These are phyloP conservation scores for Epichloe sp. DNA, from an alignment of 2,329 filamentous ascomycete genomes.

Conservation along the genomic window DNA sequence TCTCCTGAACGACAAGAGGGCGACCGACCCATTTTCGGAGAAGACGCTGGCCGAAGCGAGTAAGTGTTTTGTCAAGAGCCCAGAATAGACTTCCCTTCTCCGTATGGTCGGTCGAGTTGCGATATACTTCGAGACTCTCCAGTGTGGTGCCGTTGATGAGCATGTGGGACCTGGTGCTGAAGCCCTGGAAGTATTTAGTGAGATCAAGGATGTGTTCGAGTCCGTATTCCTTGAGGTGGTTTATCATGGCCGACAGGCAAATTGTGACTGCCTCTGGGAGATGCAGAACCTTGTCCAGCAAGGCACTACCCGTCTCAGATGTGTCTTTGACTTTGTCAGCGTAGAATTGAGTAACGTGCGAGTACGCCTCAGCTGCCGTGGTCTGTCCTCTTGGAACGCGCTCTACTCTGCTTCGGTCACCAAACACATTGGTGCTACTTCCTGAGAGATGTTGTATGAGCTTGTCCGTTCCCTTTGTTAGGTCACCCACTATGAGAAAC, in stretches of 20 bases:
- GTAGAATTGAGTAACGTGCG: conserved; percentile 87
- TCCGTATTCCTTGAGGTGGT: conserved; percentile 79
- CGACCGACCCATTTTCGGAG: conserved; percentile 91
- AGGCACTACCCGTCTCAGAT: conserved; percentile 41
- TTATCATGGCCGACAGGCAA: conserved; percentile 94
- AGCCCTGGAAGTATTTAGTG: conserved; percentile 94
- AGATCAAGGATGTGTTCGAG: conserved; percentile 91
- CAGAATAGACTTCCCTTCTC: conserved; percentile 87
- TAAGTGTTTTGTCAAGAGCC: conserved; percentile 86
- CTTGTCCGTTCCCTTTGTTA: conserved; percentile 86
- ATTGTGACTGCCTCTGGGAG: conserved; percentile 78
- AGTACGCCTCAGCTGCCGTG: conserved; percentile 71
- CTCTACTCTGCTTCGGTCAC: conserved; percentile 79
- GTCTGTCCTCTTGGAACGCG: conserved; percentile 63
- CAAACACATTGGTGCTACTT: conserved; percentile 82
- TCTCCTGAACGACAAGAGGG: conserved; percentile 63
- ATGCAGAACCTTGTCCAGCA: conserved; percentile 76
- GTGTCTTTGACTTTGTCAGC: conserved; percentile 65
- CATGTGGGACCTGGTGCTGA: conserved; percentile 91
- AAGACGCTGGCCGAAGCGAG: conserved; percentile 75
- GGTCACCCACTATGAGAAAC: conserved; percentile 79
- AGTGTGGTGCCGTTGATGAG: conserved; percentile 88
- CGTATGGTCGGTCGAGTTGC: conserved; percentile 79
- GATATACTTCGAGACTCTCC: conserved; percentile 87
- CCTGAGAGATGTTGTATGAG: conserved; percentile 80